Percentiles rank a stretch among this genome's conserved stretches.
Conservation (phyloP, 345 rosid genomes). For the Pseudoturritis turrita region DNA sequence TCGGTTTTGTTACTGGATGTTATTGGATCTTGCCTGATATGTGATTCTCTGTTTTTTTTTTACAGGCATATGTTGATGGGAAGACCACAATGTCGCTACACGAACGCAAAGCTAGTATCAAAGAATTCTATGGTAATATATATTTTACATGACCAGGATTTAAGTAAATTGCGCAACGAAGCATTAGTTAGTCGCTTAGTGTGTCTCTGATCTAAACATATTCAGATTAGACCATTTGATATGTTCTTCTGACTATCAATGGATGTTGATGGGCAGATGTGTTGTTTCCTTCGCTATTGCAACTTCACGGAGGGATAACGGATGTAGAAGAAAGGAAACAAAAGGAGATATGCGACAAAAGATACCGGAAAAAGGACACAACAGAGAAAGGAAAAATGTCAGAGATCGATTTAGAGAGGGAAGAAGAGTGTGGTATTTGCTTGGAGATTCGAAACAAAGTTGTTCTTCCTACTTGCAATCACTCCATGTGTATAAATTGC, state of each 20-base stretch:
- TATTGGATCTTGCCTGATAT: not conserved
- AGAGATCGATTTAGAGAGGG: conserved; percentile 75
- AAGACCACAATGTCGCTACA: conserved; percentile 79
- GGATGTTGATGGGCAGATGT: conserved; percentile 47
- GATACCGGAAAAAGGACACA: conserved; percentile 46
- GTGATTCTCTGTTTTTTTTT: not conserved
- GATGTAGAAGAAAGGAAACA: conserved; percentile 81
- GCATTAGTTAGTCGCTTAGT: not conserved
- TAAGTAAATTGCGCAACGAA: no score
- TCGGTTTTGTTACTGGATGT: not conserved
- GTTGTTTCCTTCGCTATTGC: conserved; percentile 81
- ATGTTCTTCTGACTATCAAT: not conserved
- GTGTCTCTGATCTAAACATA: not conserved
- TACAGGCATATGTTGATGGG: conserved; percentile 87
- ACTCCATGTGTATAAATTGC: conserved; percentile 79
- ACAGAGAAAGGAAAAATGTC: conserved; percentile 63
- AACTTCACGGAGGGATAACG: conserved; percentile 70
- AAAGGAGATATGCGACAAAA: conserved; percentile 52
- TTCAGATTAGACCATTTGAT: not conserved
- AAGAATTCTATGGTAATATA: conserved; percentile 96
- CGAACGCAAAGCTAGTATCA: conserved; percentile 82
- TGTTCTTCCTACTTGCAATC: conserved; percentile 77
- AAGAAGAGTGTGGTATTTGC: conserved; percentile 94
- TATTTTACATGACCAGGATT: no score
- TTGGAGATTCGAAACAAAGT: conserved; percentile 68